These are phyloP conservation scores for Wolfiporia cocos DNA, from an alignment of 1,284 basidiomycete species.

Conservation along the genomic window DNA sequence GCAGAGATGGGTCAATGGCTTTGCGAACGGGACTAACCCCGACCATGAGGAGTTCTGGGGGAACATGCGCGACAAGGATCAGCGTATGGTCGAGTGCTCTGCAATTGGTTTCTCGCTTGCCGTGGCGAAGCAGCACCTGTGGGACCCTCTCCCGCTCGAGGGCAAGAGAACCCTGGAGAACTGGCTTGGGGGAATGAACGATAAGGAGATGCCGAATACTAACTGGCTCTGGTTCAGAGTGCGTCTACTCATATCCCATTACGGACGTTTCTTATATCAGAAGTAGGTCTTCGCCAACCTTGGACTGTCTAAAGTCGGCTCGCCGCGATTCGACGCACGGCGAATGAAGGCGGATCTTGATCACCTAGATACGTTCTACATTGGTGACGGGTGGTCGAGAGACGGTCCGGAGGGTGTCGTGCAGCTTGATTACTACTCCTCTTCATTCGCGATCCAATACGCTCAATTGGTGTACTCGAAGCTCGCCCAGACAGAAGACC, in stretches of 20 bases:
- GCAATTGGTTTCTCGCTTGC: conserved; percentile 70
- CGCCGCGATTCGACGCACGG: conserved; percentile 46
- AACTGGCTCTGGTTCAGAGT: conserved; percentile 83
- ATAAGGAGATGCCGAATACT: conserved; percentile 68
- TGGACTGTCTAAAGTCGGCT: conserved; percentile 58
- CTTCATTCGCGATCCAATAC: conserved; percentile 75
- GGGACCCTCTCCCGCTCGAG: conserved; percentile 50
- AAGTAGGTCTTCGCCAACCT: conserved; percentile 70
- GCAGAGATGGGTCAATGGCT: conserved; percentile 59
- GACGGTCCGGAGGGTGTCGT: conserved; percentile 74
- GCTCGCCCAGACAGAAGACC: conserved; percentile 56
- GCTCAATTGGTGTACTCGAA: conserved; percentile 71
- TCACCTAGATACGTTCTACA: conserved; percentile 76
- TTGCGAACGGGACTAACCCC: conserved; percentile 63
- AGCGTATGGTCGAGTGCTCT: conserved; percentile 80
- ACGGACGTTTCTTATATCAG: not conserved
- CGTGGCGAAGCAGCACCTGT: conserved; percentile 59
- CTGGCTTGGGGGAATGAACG: conserved; percentile 73
- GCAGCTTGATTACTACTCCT: conserved; percentile 79
- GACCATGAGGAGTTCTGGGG: conserved; percentile 70
- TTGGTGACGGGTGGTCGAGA: conserved; percentile 70
- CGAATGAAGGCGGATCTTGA: conserved; percentile 73
- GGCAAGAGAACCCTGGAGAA: conserved; percentile 54
- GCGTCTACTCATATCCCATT: conserved; percentile 13
- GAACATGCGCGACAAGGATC: conserved; percentile 67